Conservation (phyloP, 768 basidiomycete species). For the Boletus vermiculosoides region DNA sequence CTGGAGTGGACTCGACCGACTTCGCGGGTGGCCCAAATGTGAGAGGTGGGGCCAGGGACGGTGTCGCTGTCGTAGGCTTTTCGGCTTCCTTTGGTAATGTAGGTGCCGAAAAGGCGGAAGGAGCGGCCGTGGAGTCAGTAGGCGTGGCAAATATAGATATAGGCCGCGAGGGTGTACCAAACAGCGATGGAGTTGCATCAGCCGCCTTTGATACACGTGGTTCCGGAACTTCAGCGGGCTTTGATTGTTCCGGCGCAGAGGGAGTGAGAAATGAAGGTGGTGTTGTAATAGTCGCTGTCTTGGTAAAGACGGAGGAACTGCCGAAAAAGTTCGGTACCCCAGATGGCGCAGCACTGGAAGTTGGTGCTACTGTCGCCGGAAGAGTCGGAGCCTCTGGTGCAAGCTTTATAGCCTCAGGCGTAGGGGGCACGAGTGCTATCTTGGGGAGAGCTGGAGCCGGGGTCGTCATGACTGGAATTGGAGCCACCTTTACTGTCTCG, state of each 20-base stretch:
- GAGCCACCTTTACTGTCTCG: conserved; percentile 14
- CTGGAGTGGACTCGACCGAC: conserved; percentile 19
- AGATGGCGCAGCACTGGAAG: conserved; percentile 2
- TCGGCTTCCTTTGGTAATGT: conserved; percentile 20
- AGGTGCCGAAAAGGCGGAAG: conserved; percentile 8
- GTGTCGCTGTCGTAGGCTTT: conserved; percentile 7
- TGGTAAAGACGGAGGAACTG: conserved; percentile 46
- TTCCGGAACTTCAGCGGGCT: not conserved
- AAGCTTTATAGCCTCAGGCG: conserved; percentile 24
- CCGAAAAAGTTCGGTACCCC: conserved; percentile 66
- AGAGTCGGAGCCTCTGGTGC: conserved; percentile 8
- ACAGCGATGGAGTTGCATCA: conserved; percentile 9
- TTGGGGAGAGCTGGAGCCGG: conserved; percentile 17
- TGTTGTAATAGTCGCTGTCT: conserved; percentile 27
- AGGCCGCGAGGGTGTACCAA: conserved; percentile 12
- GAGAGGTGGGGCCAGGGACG: conserved; percentile 24
- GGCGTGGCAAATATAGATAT: conserved; percentile 4
- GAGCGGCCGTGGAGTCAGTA: not conserved
- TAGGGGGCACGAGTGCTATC: conserved; percentile 27
- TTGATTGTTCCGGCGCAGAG: conserved; percentile 14
- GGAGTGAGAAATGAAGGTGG: conserved; percentile 25
- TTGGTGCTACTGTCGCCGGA: conserved; percentile 8
- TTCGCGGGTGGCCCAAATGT: conserved; percentile 28
- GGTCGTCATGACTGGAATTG: conserved; percentile 12
- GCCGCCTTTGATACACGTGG: conserved; percentile 3